Conservation (phyloP, 495 filamentous ascomycete genomes). For the Podospora anserina region DNA sequence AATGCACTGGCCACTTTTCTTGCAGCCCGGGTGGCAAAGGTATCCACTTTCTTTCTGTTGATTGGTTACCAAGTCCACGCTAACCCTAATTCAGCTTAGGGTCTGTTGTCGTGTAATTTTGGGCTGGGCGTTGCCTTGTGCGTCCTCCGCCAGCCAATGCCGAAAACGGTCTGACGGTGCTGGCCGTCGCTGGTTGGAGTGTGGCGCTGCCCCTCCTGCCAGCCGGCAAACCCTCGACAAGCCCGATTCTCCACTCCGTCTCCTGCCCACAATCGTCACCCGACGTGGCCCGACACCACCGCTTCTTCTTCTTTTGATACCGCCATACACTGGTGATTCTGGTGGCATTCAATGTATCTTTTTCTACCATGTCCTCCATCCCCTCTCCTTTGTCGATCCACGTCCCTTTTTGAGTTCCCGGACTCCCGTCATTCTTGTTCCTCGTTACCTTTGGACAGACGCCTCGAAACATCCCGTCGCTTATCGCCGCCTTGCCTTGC, state of each 20-base stretch:
- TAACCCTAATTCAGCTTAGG: neutral
- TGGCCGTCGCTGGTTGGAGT: conserved; percentile 20
- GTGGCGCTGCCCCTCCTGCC: conserved; percentile 14
- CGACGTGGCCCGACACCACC: conserved; percentile 30
- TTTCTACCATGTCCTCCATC: neutral
- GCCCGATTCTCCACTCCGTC: conserved; percentile 12
- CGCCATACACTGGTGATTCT: neutral
- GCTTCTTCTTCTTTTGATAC: conserved; percentile 13
- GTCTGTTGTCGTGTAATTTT: conserved; percentile 41
- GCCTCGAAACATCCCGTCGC: neutral
- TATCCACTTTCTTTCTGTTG: neutral
- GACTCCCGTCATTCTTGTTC: neutral
- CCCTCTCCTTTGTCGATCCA: neutral
- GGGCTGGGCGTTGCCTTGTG: conserved; percentile 27
- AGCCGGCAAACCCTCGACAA: conserved; percentile 11
- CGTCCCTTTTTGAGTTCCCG: neutral
- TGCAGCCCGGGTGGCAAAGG: conserved; percentile 34
- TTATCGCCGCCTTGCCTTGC: conserved; percentile 7
- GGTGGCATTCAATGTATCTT: neutral
- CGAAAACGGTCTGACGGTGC: conserved; percentile 31
- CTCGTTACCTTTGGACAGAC: neutral
- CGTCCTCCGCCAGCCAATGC: conserved; percentile 29
- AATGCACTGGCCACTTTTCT: conserved; percentile 35
- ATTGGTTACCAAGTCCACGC: neutral
- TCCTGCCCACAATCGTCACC: conserved; percentile 25